Conservation (phyloP, 192 early-diverging fungal genomes). For the Coemansia sp. region DNA sequence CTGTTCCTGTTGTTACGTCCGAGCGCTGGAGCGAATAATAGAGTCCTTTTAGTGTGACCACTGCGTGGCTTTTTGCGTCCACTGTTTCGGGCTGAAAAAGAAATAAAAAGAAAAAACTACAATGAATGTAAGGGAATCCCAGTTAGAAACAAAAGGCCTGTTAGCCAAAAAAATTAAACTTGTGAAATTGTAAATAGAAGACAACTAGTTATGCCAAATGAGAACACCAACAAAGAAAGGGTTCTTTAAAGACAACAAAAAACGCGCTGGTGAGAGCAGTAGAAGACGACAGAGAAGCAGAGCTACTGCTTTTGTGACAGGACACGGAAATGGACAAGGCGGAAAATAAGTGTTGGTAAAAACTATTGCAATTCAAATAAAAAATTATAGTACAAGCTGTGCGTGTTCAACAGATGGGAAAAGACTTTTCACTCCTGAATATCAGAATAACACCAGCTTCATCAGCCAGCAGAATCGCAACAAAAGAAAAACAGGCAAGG, state of each 20-base stretch:
- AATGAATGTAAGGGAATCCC: background rate
- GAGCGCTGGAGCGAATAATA: background rate
- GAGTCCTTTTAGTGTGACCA: background rate
- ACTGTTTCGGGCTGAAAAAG: background rate
- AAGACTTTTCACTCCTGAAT: background rate
- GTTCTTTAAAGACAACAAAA: background rate
- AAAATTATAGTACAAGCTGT: background rate
- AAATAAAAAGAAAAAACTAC: slow-evolving; percentile 1
- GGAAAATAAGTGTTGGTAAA: background rate
- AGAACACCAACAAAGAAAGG: background rate
- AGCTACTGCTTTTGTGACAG: slow-evolving; percentile 4
- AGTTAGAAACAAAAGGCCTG: background rate
- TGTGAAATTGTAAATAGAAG: background rate
- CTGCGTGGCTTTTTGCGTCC: background rate
- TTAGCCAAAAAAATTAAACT: too few species aligned
- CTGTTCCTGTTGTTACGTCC: background rate
- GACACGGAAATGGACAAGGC: background rate
- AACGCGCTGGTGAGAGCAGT: background rate
- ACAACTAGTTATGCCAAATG: background rate
- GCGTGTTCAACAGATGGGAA: background rate
- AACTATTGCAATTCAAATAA: too few species aligned
- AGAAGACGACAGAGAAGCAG: background rate
- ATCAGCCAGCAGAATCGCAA: too few species aligned
- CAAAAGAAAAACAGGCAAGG: background rate
- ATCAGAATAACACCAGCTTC: too few species aligned